These are phyloP conservation scores for Candida neerlandica DNA, from an alignment of 1,139 yeast species.

Conservation along the genomic window DNA sequence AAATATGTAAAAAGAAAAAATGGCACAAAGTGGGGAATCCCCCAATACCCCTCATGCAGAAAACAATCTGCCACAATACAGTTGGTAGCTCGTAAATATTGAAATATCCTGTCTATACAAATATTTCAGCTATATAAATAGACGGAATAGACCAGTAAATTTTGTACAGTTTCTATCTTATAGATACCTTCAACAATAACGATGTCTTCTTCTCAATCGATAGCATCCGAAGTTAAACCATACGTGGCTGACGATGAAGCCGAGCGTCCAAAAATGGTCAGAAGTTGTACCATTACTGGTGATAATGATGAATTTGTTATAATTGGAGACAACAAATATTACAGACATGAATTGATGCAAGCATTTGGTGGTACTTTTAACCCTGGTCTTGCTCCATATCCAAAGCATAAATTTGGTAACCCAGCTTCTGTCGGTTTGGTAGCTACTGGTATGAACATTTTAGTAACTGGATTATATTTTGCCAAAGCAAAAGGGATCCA, in stretches of 20 bases:
- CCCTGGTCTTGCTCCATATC: slow-evolving; percentile 23
- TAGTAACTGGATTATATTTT: slow-evolving; percentile 45
- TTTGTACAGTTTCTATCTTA: background rate
- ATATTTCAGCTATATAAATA: background rate
- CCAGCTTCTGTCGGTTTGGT: slow-evolving; percentile 64
- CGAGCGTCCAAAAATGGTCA: background rate
- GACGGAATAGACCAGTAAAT: background rate
- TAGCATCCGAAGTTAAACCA: background rate
- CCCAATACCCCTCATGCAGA: too few relatives aligned
- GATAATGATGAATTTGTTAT: slow-evolving; percentile 27
- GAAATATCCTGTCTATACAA: too few relatives aligned
- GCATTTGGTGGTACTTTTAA: slow-evolving; percentile 41
- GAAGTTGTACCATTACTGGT: slow-evolving; percentile 15
- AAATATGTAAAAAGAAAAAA: too few relatives aligned
- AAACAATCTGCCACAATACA: too few relatives aligned
- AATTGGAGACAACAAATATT: slow-evolving; percentile 36
- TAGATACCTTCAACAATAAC: background rate
- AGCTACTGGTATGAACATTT: slow-evolving; percentile 53
- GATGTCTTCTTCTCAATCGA: background rate
- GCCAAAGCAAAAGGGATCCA: slow-evolving; percentile 43
- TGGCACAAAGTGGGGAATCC: too few relatives aligned
- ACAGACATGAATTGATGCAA: slow-evolving; percentile 38
- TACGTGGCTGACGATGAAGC: background rate
- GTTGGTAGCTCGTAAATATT: too few relatives aligned
- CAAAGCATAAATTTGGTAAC: slow-evolving; percentile 35